Evolutionary conservation across 768 basidiomycete genomes (phyloP).

Genomic region (Collybiopsis confluens): DNA sequence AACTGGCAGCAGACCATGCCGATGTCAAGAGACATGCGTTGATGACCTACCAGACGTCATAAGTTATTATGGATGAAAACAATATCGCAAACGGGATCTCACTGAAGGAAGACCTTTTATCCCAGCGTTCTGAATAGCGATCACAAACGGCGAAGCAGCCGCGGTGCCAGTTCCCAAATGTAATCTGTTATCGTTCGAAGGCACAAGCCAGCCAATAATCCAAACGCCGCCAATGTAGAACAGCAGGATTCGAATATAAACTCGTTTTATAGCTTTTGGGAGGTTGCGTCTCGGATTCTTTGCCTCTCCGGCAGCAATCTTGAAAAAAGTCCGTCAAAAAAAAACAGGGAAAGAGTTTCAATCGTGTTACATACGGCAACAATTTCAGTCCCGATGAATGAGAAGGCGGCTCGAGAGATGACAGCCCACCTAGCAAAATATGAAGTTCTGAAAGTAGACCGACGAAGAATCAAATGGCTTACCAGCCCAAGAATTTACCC

Average conservation of each 20-base stretch:
- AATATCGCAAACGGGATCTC: slow-evolving; percentile 6
- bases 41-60: slow-evolving; percentile 47
- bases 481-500: slow-evolving; percentile 68
- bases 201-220: slow-evolving; percentile 81
- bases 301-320: slow-evolving; percentile 86
- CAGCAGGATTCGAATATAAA: slow-evolving; percentile 78
- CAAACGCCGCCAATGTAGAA: slow-evolving; percentile 70
- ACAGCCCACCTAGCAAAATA: slow-evolving; percentile 48
- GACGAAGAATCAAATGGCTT: slow-evolving; percentile 27
- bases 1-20: slow-evolving; percentile 89
- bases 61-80: background rate
- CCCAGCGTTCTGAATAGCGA: slow-evolving; percentile 83
- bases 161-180: slow-evolving; percentile 52
- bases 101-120: slow-evolving; percentile 85
- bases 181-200: slow-evolving; percentile 59
- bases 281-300: slow-evolving; percentile 72
- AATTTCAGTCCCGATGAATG: slow-evolving; percentile 91
- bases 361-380: slow-evolving; percentile 68
- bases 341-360: background rate
- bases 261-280: slow-evolving; percentile 62
- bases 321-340: background rate
- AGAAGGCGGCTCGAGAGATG: slow-evolving; percentile 87
- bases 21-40: slow-evolving; percentile 83
- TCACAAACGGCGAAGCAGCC: slow-evolving; percentile 84
- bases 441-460: slow-evolving; percentile 27